Evolutionary conservation across 176 grass and related monocot species (phyloP).

Genomic region (Puya raimondii): DNA sequence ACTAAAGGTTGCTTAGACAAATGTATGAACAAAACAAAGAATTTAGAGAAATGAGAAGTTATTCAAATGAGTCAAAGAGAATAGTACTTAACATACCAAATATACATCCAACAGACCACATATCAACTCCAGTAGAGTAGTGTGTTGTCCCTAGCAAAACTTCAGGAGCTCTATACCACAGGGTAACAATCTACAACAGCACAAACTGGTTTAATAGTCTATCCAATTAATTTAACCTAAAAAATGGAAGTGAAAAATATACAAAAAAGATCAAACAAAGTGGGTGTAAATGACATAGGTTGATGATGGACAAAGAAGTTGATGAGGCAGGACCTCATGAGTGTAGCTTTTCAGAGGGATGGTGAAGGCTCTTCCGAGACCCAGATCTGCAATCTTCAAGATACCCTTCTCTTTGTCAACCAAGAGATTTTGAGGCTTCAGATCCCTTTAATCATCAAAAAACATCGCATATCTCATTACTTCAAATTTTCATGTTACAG

Average conservation of each 20-base stretch:
- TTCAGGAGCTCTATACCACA: slow-evolving; percentile 97
- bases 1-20: no score
- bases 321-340: slow-evolving; percentile 53
- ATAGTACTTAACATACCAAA: slow-evolving; percentile 46
- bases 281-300: neutral
- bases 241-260: neutral
- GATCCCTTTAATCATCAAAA: slow-evolving; percentile 43
- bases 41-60: no score
- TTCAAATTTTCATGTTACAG: neutral
- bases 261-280: neutral
- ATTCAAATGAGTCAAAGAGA: neutral
- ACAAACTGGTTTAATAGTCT: neutral
- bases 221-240: neutral
- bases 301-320: neutral
- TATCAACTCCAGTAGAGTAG: slow-evolving; percentile 93
- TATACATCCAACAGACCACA: slow-evolving; percentile 93
- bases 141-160: slow-evolving; percentile 80
- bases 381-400: slow-evolving; percentile 90
- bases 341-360: slow-evolving; percentile 96
- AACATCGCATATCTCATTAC: slow-evolving; percentile 1
- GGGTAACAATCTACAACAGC: slow-evolving; percentile 68
- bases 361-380: slow-evolving; percentile 71
- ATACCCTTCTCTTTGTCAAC: slow-evolving; percentile 96
- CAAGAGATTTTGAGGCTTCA: slow-evolving; percentile 93
- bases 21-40: no score